Conservation (phyloP, 139 green algal species). For the Chlamydomonas asymmetrica region DNA sequence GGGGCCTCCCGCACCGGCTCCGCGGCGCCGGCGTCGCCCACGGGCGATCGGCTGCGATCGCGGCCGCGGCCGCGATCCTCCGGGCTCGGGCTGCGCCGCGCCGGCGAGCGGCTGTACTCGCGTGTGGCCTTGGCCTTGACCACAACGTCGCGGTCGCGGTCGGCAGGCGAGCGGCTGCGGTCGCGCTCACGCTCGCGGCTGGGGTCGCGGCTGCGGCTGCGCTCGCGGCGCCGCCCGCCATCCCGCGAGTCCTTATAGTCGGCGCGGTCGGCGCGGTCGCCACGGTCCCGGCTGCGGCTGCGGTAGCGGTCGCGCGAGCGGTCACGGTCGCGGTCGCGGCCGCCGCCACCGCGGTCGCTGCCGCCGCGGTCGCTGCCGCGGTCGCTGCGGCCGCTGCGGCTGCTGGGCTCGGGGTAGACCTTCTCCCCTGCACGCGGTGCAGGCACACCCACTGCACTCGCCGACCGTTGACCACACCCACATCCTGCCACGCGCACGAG, state of each 20-base stretch:
- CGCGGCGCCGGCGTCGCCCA: background rate
- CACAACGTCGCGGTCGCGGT: background rate
- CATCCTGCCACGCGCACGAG: background rate
- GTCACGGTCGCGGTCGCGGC: background rate
- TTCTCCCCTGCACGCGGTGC: background rate
- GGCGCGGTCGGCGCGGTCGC: background rate
- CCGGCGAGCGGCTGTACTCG: background rate
- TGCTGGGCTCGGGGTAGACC: background rate
- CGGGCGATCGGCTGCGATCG: conserved; percentile 10
- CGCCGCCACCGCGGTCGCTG: background rate
- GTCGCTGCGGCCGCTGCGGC: background rate
- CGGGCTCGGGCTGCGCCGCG: background rate
- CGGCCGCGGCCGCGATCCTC: background rate
- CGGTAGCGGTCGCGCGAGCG: conserved; percentile 17
- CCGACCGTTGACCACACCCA: background rate
- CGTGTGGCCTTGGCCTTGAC: background rate
- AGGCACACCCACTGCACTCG: background rate
- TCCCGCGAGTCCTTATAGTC: background rate
- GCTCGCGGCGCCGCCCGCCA: conserved; percentile 1
- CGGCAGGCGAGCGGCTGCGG: background rate
- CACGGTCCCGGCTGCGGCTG: conserved; percentile 14
- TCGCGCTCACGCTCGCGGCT: conserved; percentile 5
- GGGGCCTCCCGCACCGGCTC: background rate
- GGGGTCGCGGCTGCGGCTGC: conserved; percentile 7
- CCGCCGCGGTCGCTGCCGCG: conserved; percentile 7